Conservation (phyloP, 192 early-diverging fungal genomes). For the Piromyces finnis region DNA sequence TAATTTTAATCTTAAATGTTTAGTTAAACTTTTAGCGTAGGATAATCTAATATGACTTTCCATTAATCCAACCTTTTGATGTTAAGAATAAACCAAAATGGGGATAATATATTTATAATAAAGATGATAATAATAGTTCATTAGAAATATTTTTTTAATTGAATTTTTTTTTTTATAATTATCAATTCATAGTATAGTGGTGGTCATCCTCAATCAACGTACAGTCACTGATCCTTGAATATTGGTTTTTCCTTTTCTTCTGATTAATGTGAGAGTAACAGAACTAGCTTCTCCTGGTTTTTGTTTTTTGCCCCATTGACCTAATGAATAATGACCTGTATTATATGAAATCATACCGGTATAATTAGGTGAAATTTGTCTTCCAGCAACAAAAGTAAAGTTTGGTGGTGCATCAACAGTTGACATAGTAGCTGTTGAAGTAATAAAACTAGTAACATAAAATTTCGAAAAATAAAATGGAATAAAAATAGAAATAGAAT, state of each 20-base stretch:
- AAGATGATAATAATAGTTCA: too few relatives aligned
- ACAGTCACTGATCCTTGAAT: background rate
- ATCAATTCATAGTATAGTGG: too few relatives aligned
- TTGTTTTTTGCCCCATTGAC: slow-evolving; percentile 31
- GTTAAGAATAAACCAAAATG: too few relatives aligned
- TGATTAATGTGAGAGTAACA: background rate
- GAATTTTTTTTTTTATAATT: too few relatives aligned
- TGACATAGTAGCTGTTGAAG: slow-evolving; percentile 26
- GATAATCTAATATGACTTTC: background rate
- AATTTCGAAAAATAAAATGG: too few relatives aligned
- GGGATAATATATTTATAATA: too few relatives aligned
- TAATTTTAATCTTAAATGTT: background rate
- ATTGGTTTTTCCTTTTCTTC: background rate
- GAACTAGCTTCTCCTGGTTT: background rate
- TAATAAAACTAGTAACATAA: slow-evolving; percentile 45
- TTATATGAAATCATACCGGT: slow-evolving; percentile 58
- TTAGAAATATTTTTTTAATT: too few relatives aligned
- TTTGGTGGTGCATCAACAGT: slow-evolving; percentile 46
- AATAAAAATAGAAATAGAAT: too few relatives aligned
- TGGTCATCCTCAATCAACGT: too few relatives aligned
- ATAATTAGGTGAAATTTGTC: slow-evolving; percentile 33
- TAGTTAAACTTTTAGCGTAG: background rate
- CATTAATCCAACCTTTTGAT: background rate
- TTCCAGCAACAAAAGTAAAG: slow-evolving; percentile 36
- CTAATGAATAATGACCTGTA: slow-evolving; percentile 55